Conservation (phyloP, 176 grass and related monocot genomes). For the Paspalum notatum region DNA sequence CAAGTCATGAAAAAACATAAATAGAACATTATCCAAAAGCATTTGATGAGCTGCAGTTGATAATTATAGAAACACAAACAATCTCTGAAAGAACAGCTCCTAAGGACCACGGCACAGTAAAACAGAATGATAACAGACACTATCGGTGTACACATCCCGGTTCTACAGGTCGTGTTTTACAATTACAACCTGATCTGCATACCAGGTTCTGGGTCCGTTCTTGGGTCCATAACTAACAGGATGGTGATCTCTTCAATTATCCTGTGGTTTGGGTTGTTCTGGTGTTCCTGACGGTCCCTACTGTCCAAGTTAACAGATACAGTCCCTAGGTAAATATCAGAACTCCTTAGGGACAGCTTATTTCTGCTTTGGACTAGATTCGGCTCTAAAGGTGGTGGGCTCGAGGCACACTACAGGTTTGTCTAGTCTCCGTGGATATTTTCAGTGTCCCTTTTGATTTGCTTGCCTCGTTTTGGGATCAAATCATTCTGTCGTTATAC, state of each 20-base stretch:
- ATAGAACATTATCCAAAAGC: neutral
- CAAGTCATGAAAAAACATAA: neutral
- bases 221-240: neutral
- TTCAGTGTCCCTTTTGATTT: too few species aligned
- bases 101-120: neutral
- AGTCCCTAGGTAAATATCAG: too few species aligned
- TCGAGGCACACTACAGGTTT: too few species aligned
- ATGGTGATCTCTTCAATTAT: neutral
- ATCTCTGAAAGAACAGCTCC: neutral
- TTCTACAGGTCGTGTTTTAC: neutral
- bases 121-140: neutral
- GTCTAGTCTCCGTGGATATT: too few species aligned
- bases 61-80: neutral
- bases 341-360: neutral
- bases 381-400: neutral
- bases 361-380: neutral
- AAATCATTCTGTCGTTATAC: too few species aligned
- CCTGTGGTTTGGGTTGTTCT: neutral
- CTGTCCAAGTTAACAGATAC: too few species aligned
- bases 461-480: too few species aligned
- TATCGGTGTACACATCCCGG: neutral
- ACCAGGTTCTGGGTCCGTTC: neutral
- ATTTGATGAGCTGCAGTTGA: neutral
- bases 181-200: neutral
- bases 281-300: neutral